Conservation (phyloP, 2,329 filamentous ascomycete species). For the Pseudocercospora crystallina region DNA sequence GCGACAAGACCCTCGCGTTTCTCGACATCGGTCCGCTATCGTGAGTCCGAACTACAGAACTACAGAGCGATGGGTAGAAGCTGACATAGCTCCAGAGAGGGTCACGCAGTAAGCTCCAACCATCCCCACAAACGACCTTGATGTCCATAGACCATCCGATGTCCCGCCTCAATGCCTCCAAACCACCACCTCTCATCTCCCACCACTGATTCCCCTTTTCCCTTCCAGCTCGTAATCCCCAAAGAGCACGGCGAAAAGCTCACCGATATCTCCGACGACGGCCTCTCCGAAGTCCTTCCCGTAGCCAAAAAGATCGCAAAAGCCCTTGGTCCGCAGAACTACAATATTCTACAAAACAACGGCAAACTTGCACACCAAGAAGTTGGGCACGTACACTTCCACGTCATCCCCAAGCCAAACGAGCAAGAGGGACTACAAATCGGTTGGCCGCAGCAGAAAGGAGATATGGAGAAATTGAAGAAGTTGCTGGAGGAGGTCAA, state of each 20-base stretch:
- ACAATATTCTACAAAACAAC: constrained; percentile 97
- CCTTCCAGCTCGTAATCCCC: constrained; percentile 80
- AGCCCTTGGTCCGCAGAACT: constrained; percentile 74
- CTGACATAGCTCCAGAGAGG: constrained; percentile 47
- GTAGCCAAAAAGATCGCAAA: constrained; percentile 83
- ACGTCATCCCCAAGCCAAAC: constrained; percentile 97
- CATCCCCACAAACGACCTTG: constrained; percentile 8
- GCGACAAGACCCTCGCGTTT: constrained; percentile 88
- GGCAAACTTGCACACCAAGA: constrained; percentile 86
- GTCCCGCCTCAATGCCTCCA: not conserved
- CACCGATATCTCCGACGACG: constrained; percentile 86
- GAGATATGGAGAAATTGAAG: constrained; percentile 82
- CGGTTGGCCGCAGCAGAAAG: constrained; percentile 71
- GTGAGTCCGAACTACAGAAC: constrained; percentile 8
- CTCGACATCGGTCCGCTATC: constrained; percentile 86
- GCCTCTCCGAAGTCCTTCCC: constrained; percentile 78
- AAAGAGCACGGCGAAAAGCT: constrained; percentile 93
- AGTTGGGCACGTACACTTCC: constrained; percentile 87
- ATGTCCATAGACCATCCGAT: constrained; percentile 4
- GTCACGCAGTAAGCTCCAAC: constrained; percentile 71
- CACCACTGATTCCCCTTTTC: not conserved
- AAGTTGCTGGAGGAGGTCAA: constrained; percentile 79
- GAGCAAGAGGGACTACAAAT: constrained; percentile 75
- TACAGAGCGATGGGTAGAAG: not conserved
- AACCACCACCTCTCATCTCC: not conserved